phyloP scores from a whole-genome alignment of 179 eudicot species.

The Patellifolia procumbens region DNA sequence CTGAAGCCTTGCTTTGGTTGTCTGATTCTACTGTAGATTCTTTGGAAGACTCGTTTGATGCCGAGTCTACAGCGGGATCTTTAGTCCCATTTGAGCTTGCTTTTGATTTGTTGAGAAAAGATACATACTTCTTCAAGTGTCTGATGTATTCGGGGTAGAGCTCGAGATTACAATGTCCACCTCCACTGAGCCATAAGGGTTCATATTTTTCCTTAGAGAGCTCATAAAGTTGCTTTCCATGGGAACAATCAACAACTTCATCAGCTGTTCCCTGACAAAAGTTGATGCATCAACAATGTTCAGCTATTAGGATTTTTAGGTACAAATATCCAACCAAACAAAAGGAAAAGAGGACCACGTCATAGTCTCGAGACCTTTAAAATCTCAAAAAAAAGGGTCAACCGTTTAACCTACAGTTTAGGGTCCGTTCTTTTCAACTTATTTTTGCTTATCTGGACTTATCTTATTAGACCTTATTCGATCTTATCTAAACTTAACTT shows the following conservation, averaged over 20 bases:
- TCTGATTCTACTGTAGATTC: constrained; percentile 46
- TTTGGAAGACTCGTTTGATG: constrained; percentile 42
- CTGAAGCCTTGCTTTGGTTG: constrained; percentile 40
- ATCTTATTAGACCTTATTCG: no score
- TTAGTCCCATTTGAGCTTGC: constrained; percentile 30
- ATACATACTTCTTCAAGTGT: constrained; percentile 79
- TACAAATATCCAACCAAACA: background rate
- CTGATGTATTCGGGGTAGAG: constrained; percentile 83
- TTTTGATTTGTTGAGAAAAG: constrained; percentile 63
- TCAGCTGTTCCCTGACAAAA: constrained; percentile 83
- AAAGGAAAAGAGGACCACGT: background rate
- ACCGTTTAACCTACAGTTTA: no score
- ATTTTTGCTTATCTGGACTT: no score
- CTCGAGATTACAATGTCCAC: constrained; percentile 96
- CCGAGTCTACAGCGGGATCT: constrained; percentile 23
- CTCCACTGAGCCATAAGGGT: constrained; percentile 92
- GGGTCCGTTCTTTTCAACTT: no score
- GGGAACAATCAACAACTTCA: constrained; percentile 93
- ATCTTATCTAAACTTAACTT: no score
- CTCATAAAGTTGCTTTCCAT: constrained; percentile 91
- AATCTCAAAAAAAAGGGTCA: background rate
- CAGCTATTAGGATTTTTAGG: constrained; percentile 9
- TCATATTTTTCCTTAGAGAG: constrained; percentile 84
- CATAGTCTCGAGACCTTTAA: background rate
- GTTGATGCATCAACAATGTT: background rate